Conservation (phyloP, 306 rosid species). For the Vicia faba region DNA sequence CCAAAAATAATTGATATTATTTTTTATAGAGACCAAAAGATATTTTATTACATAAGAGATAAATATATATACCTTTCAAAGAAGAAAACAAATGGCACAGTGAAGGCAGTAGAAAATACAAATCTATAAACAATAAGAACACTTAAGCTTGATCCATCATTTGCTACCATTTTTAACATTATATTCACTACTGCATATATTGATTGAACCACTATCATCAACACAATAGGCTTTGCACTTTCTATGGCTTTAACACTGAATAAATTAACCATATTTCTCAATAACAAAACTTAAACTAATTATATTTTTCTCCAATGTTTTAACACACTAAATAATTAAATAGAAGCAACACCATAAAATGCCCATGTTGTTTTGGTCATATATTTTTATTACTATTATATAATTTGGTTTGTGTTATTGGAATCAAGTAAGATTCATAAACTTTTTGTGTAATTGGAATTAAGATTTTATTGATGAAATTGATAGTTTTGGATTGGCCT, state of each 20-base stretch:
- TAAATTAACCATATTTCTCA: constrained; percentile 23
- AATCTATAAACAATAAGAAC: constrained; percentile 61
- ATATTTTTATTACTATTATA: neutral
- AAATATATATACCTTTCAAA: constrained; percentile 49
- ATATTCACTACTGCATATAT: constrained; percentile 50
- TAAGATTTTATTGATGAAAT: neutral
- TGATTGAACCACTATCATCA: constrained; percentile 52
- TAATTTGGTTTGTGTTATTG: constrained; percentile 13
- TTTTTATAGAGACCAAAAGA: no score
- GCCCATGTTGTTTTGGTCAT: neutral
- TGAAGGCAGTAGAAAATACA: constrained; percentile 49
- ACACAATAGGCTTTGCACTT: constrained; percentile 48
- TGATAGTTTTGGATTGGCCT: constrained; percentile 3
- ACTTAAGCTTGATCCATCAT: constrained; percentile 57
- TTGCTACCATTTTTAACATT: constrained; percentile 53
- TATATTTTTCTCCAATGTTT: constrained; percentile 6
- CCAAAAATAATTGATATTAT: neutral
- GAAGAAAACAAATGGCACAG: constrained; percentile 53
- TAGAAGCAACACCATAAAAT: constrained; percentile 11
- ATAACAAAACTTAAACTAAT: neutral
- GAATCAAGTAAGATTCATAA: constrained; percentile 9
- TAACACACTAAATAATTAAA: neutral
- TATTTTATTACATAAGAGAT: no score
- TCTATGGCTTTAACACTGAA: constrained; percentile 47
- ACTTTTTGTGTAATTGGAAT: neutral